phyloP scores from a whole-genome alignment of 768 basidiomycete species.

The Lyophyllum decastes region DNA sequence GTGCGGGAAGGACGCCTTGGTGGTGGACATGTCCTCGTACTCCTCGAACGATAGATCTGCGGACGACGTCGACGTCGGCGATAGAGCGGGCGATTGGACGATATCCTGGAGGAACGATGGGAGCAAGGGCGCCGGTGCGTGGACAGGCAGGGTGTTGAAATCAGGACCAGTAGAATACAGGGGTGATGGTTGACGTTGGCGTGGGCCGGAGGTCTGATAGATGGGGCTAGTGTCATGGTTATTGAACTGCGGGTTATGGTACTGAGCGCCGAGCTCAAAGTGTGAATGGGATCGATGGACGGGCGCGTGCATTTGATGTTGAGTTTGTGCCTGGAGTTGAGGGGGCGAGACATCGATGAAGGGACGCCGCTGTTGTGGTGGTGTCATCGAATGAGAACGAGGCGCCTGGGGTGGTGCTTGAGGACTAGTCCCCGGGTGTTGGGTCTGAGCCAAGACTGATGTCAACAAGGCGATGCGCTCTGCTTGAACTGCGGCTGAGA shows the following conservation, averaged over 20 bases:
- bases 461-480: constrained; percentile 82
- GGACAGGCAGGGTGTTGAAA: constrained; percentile 28
- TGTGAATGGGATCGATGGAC: constrained; percentile 58
- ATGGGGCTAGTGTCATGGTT: constrained; percentile 36
- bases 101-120: constrained; percentile 80
- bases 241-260: constrained; percentile 21
- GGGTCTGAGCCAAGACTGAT: constrained; percentile 65
- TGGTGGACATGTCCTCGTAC: constrained; percentile 38
- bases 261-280: constrained; percentile 46
- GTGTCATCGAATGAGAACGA: constrained; percentile 48
- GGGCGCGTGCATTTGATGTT: constrained; percentile 26
- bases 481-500: constrained; percentile 81
- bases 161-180: constrained; percentile 38
- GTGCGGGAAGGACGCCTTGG: constrained; percentile 27
- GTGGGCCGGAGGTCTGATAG: constrained; percentile 64
- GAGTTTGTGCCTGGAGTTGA: constrained; percentile 23
- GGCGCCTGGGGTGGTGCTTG: constrained; percentile 22
- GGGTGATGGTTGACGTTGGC: constrained; percentile 39
- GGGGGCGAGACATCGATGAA: constrained; percentile 39
- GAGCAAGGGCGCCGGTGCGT: constrained; percentile 56
- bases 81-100: constrained; percentile 65
- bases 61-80: constrained; percentile 65
- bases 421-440: constrained; percentile 21
- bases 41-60: constrained; percentile 70
- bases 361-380: constrained; percentile 41